These are phyloP conservation scores for Neofusicoccum umdonicola DNA, from an alignment of 2,329 filamentous ascomycete genomes.

Conservation along the genomic window DNA sequence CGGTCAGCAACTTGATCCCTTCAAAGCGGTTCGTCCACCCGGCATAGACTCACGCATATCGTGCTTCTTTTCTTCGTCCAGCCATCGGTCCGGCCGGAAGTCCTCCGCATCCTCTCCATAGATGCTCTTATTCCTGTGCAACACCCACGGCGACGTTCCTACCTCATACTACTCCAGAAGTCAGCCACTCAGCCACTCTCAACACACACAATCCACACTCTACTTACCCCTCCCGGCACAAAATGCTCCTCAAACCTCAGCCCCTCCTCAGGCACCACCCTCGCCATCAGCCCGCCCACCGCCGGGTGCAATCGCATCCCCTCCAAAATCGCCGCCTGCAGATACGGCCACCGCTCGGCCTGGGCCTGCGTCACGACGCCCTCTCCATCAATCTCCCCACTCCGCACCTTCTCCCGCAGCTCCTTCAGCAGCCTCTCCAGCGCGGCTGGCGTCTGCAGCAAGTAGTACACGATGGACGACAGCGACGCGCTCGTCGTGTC, in stretches of 20 bases:
- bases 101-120: slow-evolving; percentile 49
- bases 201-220: neutral
- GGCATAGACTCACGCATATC: neutral
- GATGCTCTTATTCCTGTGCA: neutral
- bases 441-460: slow-evolving; percentile 32
- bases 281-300: slow-evolving; percentile 21
- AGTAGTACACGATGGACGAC: slow-evolving; percentile 35
- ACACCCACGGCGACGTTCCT: neutral
- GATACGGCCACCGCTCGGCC: slow-evolving; percentile 22
- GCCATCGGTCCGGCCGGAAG: slow-evolving; percentile 51
- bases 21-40: too few species aligned
- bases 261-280: neutral
- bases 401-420: slow-evolving; percentile 13
- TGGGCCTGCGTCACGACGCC: slow-evolving; percentile 22
- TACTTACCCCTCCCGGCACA: neutral
- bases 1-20: neutral
- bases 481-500: slow-evolving; percentile 37
- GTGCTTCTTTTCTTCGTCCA: slow-evolving; percentile 24
- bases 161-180: neutral
- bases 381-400: neutral
- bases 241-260: neutral
- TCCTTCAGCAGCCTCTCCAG: slow-evolving; percentile 24
- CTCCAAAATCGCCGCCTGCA: slow-evolving; percentile 34
- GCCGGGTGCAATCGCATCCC: slow-evolving; percentile 22
- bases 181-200: too few species aligned